A percentile compares a stretch with the other conserved stretches of the same genome.
phyloP scores from a whole-genome alignment of 805 yeast species.

The Yarrowia osloensis region DNA sequence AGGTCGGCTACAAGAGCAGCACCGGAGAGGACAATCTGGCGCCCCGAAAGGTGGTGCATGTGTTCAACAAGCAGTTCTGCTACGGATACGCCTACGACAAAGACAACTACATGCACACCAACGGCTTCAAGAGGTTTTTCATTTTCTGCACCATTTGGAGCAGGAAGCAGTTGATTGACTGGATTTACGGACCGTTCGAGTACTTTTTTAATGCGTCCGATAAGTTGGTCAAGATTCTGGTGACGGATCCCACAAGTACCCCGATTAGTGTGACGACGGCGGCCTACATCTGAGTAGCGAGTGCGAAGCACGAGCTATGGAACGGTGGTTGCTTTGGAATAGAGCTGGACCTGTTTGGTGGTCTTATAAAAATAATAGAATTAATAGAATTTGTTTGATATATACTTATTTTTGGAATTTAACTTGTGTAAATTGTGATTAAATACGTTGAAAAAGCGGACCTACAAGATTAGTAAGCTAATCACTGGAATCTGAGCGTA shows the following conservation, averaged over 20 bases:
- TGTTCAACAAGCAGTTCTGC: constrained; percentile 27
- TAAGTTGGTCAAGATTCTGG: constrained; percentile 5
- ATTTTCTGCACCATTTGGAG: not conserved
- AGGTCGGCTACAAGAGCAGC: constrained; percentile 19
- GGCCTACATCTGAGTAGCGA: not conserved
- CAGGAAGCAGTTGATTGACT: constrained; percentile 15
- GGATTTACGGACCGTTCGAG: constrained; percentile 25
- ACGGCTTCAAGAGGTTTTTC: not conserved
- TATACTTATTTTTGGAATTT: no score
- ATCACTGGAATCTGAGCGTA: no score
- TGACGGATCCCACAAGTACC: not conserved
- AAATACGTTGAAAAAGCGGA: no score
- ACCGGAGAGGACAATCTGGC: not conserved
- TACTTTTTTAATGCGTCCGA: constrained; percentile 29
- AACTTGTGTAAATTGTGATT: no score
- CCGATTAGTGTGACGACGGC: constrained; percentile 20
- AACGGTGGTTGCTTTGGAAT: no score
- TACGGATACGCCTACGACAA: constrained; percentile 18
- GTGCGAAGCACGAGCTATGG: no score
- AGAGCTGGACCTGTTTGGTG: no score
- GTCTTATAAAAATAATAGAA: no score
- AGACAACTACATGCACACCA: constrained; percentile 18
- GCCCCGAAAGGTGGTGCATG: constrained; percentile 14
- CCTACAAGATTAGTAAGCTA: no score
- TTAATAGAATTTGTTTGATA: no score